Base-by-base conservation (phyloP, 2,329 filamentous ascomycete species). In the Aspergillus fijiensis region DNA sequence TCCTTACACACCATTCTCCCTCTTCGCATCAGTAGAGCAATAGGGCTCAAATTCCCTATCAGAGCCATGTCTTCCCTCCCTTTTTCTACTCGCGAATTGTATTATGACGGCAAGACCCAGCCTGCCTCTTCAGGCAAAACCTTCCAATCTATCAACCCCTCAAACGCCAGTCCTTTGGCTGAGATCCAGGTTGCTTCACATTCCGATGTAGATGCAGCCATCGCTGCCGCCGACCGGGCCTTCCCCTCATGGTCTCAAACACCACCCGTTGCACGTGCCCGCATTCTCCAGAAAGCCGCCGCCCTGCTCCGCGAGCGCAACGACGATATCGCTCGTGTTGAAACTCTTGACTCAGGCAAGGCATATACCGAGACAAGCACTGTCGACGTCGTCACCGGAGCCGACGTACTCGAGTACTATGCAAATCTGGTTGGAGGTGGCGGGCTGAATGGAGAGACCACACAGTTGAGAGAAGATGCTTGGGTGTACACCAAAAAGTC, bases 271-370 rank as follows among this genome's bases (percentile, higher is more conserved):
- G 85, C 86, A 69, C 90, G 92, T 59, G 87, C 91, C 1, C 87
- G 90, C 59, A 89, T 96, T 67, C 85, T 96, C 10, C 88, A 92
- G 31, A 87, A 85, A 72, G 91, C 92, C 2, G 91, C 90, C 19
- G 78, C 85, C 51, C 77, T 96, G 14, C 82, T 96, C 12, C 89
- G 91, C 51, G 79, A 86, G 64, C 86, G 87, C 64, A 96, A 96
- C 75, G 89, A 96, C 70, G 86, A 87, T 59, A 87, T 96, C 48
- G 92, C 92, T 54, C 83, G 83, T 59, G 81, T 91, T 58, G 92
- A 96, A 79, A 96, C 91, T 2, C 82, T 89, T 70, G 92, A 96
- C 75, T 96, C 92, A 0, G 92, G 92, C 72, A 96, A 96, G 76
- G 86, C 92, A 7, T 94, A 85, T 76, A 89, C 89, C 3, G 92